Evolutionary conservation across 257 asterid species (phyloP).

Genomic region (Nicotiana noctiflora): DNA sequence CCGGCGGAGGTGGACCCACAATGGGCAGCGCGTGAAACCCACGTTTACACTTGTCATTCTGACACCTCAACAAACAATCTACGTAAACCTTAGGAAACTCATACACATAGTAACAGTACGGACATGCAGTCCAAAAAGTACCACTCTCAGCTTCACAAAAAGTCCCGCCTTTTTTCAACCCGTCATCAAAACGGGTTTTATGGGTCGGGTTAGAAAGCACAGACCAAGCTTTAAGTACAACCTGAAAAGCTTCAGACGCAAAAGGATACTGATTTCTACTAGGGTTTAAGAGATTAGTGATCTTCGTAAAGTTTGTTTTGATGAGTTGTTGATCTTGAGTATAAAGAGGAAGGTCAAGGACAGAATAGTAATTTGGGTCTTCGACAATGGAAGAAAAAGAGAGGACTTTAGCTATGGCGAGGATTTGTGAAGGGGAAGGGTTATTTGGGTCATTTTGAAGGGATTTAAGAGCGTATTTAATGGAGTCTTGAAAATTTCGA

Average conservation of each 20-base stretch:
- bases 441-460: conserved; percentile 28
- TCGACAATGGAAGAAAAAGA: conserved; percentile 20
- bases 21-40: conserved; percentile 40
- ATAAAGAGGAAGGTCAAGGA: conserved; percentile 40
- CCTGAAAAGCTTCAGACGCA: conserved; percentile 33
- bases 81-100: conserved; percentile 36
- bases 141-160: not conserved
- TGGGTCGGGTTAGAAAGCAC: conserved; percentile 25
- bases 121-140: conserved; percentile 68
- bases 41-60: conserved; percentile 38
- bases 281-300: conserved; percentile 34
- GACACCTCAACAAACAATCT: conserved; percentile 48
- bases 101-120: conserved; percentile 48
- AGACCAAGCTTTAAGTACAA: conserved; percentile 37
- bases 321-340: conserved; percentile 27
- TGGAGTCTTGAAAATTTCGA: conserved; percentile 36
- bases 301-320: conserved; percentile 14
- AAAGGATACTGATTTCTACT: conserved; percentile 27
- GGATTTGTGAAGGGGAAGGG: conserved; percentile 28
- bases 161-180: not conserved
- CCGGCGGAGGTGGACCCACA: conserved; percentile 31
- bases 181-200: not conserved
- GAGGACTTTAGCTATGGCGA: conserved; percentile 37
- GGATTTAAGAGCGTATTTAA: conserved; percentile 35
- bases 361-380: conserved; percentile 33